Percentiles rank a stretch among this genome's conserved stretches.
Evolutionary conservation across 1,284 basidiomycete species (phyloP).

Genomic region (Schizopora paradoxa): DNA sequence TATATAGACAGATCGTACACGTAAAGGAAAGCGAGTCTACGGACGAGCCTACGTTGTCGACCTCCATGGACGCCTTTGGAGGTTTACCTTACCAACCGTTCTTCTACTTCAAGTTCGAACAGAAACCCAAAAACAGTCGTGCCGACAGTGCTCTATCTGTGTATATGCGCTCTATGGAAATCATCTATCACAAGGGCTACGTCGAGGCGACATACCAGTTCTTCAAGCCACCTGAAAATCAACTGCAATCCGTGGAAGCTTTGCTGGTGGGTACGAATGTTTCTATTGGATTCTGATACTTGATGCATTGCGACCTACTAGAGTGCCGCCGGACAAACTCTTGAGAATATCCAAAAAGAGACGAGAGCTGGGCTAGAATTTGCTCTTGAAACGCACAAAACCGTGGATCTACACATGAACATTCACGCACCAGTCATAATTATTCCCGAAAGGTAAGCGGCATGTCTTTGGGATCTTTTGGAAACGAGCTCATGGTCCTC

Average conservation of each 20-base stretch:
- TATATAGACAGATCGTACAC: slow-evolving; percentile 90
- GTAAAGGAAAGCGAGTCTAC: slow-evolving; percentile 60
- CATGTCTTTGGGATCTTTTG: not conserved
- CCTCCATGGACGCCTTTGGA: slow-evolving; percentile 26
- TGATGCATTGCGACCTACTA: slow-evolving; percentile 29
- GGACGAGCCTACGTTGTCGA: slow-evolving; percentile 23
- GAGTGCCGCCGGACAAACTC: slow-evolving; percentile 90
- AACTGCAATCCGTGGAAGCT: slow-evolving; percentile 93
- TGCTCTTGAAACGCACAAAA: slow-evolving; percentile 91
- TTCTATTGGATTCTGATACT: slow-evolving; percentile 1
- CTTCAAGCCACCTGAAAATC: slow-evolving; percentile 92
- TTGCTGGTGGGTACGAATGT: slow-evolving; percentile 54
- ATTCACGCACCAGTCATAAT: slow-evolving; percentile 98
- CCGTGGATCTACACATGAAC: slow-evolving; percentile 92
- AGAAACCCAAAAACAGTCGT: slow-evolving; percentile 87
- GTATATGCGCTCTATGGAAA: slow-evolving; percentile 94
- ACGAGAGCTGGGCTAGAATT: slow-evolving; percentile 94
- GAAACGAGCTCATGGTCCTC: slow-evolving; percentile 9
- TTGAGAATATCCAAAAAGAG: slow-evolving; percentile 93
- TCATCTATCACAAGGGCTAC: slow-evolving; percentile 95
- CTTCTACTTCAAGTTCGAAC: slow-evolving; percentile 91
- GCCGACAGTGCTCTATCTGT: slow-evolving; percentile 91
- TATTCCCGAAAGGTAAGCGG: slow-evolving; percentile 82
- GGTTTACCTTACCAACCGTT: slow-evolving; percentile 64
- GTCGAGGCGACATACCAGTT: slow-evolving; percentile 91